These are phyloP conservation scores for Ophiocytium majus DNA, from an alignment of 352 stramenopile genomes.

Conservation along the genomic window DNA sequence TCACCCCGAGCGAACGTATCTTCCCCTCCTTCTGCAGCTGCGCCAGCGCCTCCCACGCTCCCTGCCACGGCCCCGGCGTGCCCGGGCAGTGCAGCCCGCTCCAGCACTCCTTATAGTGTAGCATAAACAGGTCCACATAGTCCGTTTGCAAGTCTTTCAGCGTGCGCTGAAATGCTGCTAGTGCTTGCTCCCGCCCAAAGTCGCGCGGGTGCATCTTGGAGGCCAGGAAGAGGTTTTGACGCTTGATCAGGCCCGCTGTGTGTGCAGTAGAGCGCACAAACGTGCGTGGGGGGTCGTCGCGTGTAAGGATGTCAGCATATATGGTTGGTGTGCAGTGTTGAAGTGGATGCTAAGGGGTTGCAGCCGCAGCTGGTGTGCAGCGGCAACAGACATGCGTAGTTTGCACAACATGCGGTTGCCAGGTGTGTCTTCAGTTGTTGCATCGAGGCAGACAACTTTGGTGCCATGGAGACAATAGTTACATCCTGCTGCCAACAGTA, in stretches of 20 bases:
- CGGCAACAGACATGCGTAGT: neutral
- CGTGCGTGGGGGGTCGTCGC: neutral
- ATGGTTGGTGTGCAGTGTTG: neutral
- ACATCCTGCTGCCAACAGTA: no score
- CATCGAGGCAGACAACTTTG: no score
- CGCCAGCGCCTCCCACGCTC: slow-evolving; percentile 31
- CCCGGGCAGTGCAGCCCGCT: slow-evolving; percentile 13
- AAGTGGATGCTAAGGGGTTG: neutral
- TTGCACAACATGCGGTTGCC: neutral
- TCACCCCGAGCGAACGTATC: slow-evolving; percentile 37
- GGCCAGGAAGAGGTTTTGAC: slow-evolving; percentile 55
- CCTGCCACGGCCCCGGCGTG: slow-evolving; percentile 27
- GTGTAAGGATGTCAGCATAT: neutral
- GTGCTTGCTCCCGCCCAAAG: no score
- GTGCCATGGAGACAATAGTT: no score
- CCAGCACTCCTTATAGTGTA: slow-evolving; percentile 44
- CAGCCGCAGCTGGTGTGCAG: neutral
- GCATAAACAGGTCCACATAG: slow-evolving; percentile 37
- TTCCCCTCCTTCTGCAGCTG: slow-evolving; percentile 29
- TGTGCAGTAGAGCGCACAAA: neutral
- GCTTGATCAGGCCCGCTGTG: neutral
- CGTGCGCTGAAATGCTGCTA: no score
- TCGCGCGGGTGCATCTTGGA: slow-evolving; percentile 60
- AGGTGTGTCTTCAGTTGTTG: no score
- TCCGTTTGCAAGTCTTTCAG: slow-evolving; percentile 7